Evolutionary conservation across 768 basidiomycete genomes (phyloP).

Genomic region (Boletus rex-veris): DNA sequence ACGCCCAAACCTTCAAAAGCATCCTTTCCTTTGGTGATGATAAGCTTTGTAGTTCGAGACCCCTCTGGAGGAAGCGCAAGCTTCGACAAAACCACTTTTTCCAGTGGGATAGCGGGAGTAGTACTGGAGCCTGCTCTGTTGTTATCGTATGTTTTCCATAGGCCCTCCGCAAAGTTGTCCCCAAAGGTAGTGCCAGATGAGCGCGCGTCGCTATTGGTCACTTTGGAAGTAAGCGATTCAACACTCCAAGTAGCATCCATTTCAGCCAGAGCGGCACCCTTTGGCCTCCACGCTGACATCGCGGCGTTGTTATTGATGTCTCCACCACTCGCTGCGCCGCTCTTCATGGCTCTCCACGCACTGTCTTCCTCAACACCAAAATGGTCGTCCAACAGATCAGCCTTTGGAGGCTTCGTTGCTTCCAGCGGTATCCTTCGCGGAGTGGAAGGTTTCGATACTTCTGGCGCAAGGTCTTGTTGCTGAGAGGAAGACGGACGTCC

Average conservation of each 20-base stretch:
- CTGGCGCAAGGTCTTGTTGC: slow-evolving; percentile 36
- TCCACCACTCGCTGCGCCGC: slow-evolving; percentile 12
- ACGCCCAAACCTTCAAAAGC: slow-evolving; percentile 78
- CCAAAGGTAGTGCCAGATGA: slow-evolving; percentile 46
- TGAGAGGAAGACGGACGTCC: slow-evolving; percentile 52
- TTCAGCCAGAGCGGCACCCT: slow-evolving; percentile 16
- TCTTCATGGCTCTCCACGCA: slow-evolving; percentile 44
- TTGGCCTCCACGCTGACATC: slow-evolving; percentile 29
- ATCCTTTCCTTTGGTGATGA: slow-evolving; percentile 49
- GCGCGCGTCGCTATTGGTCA: slow-evolving; percentile 22
- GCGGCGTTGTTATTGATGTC: slow-evolving; percentile 18
- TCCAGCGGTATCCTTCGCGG: slow-evolving; percentile 16
- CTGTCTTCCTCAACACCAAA: slow-evolving; percentile 43
- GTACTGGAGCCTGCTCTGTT: slow-evolving; percentile 8
- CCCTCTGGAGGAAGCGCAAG: slow-evolving; percentile 27
- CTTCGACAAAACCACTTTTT: slow-evolving; percentile 21
- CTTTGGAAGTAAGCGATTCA: slow-evolving; percentile 23
- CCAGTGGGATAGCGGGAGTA: slow-evolving; percentile 3
- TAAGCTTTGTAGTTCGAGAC: slow-evolving; percentile 31
- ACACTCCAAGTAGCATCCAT: slow-evolving; percentile 42
- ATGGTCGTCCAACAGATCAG: slow-evolving; percentile 36
- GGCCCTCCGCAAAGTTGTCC: slow-evolving; percentile 58
- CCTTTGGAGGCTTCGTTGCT: slow-evolving; percentile 13
- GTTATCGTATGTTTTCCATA: slow-evolving; percentile 52
- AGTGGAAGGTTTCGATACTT: slow-evolving; percentile 25